Percentiles rank a stretch among this genome's conserved stretches.
Conservation (phyloP, 331 rosid species). For the Acacia concinna region DNA sequence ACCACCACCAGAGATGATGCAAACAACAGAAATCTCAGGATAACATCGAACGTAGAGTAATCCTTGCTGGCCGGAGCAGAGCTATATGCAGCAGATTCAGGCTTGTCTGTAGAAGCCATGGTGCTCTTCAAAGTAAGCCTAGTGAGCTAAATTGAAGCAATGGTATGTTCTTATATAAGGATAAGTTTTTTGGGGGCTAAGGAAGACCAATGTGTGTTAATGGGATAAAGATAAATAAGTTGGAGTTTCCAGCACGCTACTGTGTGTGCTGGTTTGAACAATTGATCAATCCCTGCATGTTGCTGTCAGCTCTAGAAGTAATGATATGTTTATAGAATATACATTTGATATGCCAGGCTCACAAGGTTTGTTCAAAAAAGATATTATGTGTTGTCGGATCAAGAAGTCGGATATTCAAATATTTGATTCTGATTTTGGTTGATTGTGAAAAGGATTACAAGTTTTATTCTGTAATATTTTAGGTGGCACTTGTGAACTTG, state of each 20-base stretch:
- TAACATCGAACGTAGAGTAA: slow-evolving; percentile 38
- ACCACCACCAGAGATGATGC: slow-evolving; percentile 55
- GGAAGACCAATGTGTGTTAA: too few relatives aligned
- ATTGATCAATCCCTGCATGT: not conserved
- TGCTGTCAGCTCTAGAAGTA: not conserved
- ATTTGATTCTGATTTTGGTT: slow-evolving; percentile 15
- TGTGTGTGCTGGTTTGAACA: not conserved
- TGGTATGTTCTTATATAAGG: slow-evolving; percentile 4
- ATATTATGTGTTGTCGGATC: slow-evolving; percentile 20
- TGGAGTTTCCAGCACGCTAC: slow-evolving; percentile 51
- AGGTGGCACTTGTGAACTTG: not conserved
- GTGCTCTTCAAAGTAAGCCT: slow-evolving; percentile 15
- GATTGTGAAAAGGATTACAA: not conserved
- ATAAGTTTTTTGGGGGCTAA: not conserved
- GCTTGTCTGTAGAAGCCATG: slow-evolving; percentile 56
- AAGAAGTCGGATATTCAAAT: not conserved
- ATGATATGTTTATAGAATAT: not conserved
- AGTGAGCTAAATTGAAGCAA: slow-evolving; percentile 18
- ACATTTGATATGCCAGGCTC: not conserved
- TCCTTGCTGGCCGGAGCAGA: slow-evolving; percentile 22
- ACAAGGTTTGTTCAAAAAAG: slow-evolving; percentile 11
- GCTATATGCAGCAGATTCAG: slow-evolving; percentile 38
- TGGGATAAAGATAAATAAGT: not conserved
- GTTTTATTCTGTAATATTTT: slow-evolving; percentile 1
- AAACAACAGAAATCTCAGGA: slow-evolving; percentile 56